Percentiles rank a stretch among this genome's conserved stretches.
phyloP scores from a whole-genome alignment of 805 yeast species.

The Myxozyma udenii region DNA sequence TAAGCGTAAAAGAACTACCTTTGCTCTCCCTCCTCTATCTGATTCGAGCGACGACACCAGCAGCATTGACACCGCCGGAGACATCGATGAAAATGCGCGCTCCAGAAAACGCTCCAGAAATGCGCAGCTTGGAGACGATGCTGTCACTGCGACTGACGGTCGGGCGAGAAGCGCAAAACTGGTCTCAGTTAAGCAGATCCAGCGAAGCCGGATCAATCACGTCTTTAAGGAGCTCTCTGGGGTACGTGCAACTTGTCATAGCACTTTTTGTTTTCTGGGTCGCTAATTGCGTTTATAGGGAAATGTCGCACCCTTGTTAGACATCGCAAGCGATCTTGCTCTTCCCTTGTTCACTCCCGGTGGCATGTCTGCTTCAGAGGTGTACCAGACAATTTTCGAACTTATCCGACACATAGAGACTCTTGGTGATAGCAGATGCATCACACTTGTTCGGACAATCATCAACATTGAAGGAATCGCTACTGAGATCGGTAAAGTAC shows the following conservation, averaged over 20 bases:
- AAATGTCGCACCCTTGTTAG: conserved; percentile 56
- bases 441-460: conserved; percentile 56
- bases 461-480: conserved; percentile 63
- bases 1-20: not conserved
- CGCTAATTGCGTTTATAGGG: conserved; percentile 39
- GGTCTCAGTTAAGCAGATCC: conserved; percentile 11
- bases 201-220: conserved; percentile 50
- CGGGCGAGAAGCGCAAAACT: no score
- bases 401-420: conserved; percentile 64
- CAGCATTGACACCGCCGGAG: no score
- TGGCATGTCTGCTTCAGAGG: conserved; percentile 51
- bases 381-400: conserved; percentile 54
- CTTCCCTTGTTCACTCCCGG: conserved; percentile 54
- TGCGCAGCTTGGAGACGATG: no score
- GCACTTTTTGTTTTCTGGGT: conserved; percentile 6
- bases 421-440: conserved; percentile 55
- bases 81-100: conserved; percentile 1
- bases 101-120: no score
- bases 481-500: conserved; percentile 44
- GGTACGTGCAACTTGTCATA: conserved; percentile 36
- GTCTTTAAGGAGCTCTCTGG: conserved; percentile 69
- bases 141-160: no score
- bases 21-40: not conserved
- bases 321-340: conserved; percentile 57
- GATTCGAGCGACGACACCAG: conserved; percentile 5